Evolutionary conservation across 2,329 filamentous ascomycete species (phyloP), one percentile per base, ranked within the genome.

Genomic region (Pseudogymnoascus sp.): DNA sequence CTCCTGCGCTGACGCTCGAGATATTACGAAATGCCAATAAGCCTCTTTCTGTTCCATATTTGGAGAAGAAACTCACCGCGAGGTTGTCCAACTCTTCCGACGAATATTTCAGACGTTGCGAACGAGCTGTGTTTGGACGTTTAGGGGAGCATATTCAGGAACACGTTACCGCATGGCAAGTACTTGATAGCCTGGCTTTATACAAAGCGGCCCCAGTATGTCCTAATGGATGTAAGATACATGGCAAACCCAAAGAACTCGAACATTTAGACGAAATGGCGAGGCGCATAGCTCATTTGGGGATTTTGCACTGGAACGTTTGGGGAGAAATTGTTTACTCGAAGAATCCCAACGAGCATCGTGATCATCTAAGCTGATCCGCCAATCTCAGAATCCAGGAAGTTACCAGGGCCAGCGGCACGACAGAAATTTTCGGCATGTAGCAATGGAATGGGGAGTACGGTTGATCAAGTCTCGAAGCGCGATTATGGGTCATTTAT

Each of bases 221-320:
- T 18, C 29, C 48, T 8, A 21, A 12, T 4, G 48, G 48, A 18
- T 55, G 48, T 55, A 55, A 33, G 48, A 33, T 33, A 33, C 48
- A 33, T 55, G 15, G 3, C n/a, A n/a, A 33, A 12, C 29, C n/a
- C n/a, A 33, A 8, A 8, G 15, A 18, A 33, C 12, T 15, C 4
- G 48, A 55, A 4, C n/a, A 4, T 18, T 12, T 89, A 37, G 79
- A 81, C 45, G 87, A 91, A 63, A 84, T 96, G 72, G 85, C 90
- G 0, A 87, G 86, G 48, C 85, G 90, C 52, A 80, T 96, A 59
- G 87, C 90, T 5, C 93, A 97, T 70, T 84, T 97, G 48, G 86
- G 89, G 12, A 81, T 94, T 5, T 77, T 97, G 25, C 92, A 97
- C 74, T 97, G 92, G 92, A 83, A 90, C 58, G 88, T 96, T 2